Evolutionary conservation across 371 early-diverging fungal genomes (phyloP).

Genomic region (Rhizopus sp.): DNA sequence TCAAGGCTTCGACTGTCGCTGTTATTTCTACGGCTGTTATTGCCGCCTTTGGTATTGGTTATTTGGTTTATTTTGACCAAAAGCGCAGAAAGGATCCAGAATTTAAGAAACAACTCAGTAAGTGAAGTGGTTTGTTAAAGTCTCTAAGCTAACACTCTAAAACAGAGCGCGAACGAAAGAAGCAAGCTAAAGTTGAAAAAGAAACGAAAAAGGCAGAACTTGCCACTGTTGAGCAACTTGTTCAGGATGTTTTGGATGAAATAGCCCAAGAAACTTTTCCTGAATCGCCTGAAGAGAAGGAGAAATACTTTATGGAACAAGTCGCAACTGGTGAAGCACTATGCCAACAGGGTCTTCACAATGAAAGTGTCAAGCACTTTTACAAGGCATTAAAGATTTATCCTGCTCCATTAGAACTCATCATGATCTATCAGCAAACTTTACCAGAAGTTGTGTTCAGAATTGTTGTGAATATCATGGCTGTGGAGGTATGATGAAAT

Average conservation of each 20-base stretch:
- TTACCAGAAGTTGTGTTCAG: slow-evolving; percentile 82
- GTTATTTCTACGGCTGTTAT: slow-evolving; percentile 29
- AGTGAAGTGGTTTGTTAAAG: background rate
- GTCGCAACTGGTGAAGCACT: slow-evolving; percentile 80
- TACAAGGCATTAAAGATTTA: slow-evolving; percentile 91
- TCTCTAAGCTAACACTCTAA: background rate
- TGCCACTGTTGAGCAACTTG: slow-evolving; percentile 36
- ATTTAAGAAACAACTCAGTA: slow-evolving; percentile 30
- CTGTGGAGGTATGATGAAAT: slow-evolving; percentile 66
- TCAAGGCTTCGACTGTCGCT: slow-evolving; percentile 30
- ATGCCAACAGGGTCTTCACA: slow-evolving; percentile 64
- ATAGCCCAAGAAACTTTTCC: slow-evolving; percentile 65
- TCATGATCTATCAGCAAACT: slow-evolving; percentile 88
- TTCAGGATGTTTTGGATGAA: slow-evolving; percentile 41
- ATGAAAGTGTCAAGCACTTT: slow-evolving; percentile 78
- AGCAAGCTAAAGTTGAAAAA: slow-evolving; percentile 43
- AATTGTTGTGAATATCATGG: slow-evolving; percentile 82
- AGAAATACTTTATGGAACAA: slow-evolving; percentile 86
- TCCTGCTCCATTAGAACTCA: slow-evolving; percentile 86
- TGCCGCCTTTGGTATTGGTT: slow-evolving; percentile 36
- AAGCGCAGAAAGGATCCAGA: slow-evolving; percentile 38
- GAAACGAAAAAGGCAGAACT: slow-evolving; percentile 44
- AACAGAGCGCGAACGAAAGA: slow-evolving; percentile 36
- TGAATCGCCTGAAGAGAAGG: slow-evolving; percentile 67
- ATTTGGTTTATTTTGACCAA: slow-evolving; percentile 36